Conservation (phyloP, 2,329 filamentous ascomycete genomes). For the Diplodia seriata region DNA sequence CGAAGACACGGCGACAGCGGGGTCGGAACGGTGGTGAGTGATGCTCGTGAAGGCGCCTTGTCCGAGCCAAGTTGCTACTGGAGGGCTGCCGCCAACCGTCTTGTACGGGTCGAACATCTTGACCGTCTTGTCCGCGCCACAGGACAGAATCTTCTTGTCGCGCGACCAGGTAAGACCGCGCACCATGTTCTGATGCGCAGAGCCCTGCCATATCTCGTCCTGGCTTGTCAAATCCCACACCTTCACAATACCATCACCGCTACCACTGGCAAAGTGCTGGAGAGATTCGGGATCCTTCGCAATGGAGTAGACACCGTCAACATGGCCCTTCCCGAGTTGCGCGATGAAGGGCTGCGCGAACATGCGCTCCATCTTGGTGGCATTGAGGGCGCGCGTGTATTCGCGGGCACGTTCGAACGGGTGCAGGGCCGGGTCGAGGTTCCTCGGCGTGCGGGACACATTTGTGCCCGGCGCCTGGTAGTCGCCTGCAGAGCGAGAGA, state of each 20-base stretch:
- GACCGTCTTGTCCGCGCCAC: conserved; percentile 82
- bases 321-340: conserved; percentile 87
- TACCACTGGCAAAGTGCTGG: conserved; percentile 45
- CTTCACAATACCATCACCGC: conserved; percentile 88
- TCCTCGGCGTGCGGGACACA: conserved; percentile 70
- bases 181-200: conserved; percentile 91
- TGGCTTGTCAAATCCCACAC: conserved; percentile 81
- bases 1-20: conserved; percentile 76
- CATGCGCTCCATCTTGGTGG: conserved; percentile 92
- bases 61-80: conserved; percentile 84
- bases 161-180: conserved; percentile 90
- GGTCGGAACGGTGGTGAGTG: conserved; percentile 79
- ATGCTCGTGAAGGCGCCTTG: conserved; percentile 81
- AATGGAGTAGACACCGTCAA: conserved; percentile 73
- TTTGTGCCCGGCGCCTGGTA: conserved; percentile 72
- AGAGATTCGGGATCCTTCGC: conserved; percentile 55
- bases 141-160: conserved; percentile 84
- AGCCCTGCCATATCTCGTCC: conserved; percentile 76
- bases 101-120: conserved; percentile 93
- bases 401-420: conserved; percentile 91
- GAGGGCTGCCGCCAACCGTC: conserved; percentile 70
- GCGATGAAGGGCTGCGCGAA: conserved; percentile 84
- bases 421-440: conserved; percentile 83
- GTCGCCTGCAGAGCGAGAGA: conserved; percentile 69
- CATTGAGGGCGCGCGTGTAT: conserved; percentile 79